Conservation (phyloP, 139 green algal species). For the Chlorella sorokiniana region DNA sequence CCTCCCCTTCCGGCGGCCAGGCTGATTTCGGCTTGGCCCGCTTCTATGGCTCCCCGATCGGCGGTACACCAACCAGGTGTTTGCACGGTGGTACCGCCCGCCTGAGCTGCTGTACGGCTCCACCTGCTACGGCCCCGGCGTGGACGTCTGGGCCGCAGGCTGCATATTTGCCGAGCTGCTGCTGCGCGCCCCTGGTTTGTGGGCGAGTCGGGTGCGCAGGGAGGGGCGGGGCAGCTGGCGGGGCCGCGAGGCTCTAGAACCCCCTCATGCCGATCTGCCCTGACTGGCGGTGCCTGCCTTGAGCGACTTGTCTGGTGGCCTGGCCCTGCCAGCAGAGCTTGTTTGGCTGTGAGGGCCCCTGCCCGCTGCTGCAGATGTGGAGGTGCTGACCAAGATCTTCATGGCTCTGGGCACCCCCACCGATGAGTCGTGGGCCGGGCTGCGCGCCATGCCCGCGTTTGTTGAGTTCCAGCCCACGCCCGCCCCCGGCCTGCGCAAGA, state of each 20-base stretch:
- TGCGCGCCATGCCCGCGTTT: conserved; percentile 61
- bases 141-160: conserved; percentile 91
- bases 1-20: neutral
- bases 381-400: conserved; percentile 87
- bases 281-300: no score
- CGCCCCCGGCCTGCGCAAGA: conserved; percentile 52
- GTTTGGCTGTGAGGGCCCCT: no score
- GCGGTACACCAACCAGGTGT: conserved; percentile 84
- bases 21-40: conserved; percentile 90
- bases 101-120: conserved; percentile 90
- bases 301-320: no score
- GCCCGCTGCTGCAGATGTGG: conserved; percentile 57
- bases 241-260: no score
- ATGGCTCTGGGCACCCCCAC: conserved; percentile 73
- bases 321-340: no score
- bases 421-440: conserved; percentile 70
- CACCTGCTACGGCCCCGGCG: conserved; percentile 70
- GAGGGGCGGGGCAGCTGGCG: neutral
- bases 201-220: conserved; percentile 56
- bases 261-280: no score
- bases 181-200: conserved; percentile 79
- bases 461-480: conserved; percentile 61
- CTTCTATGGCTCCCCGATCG: conserved; percentile 69
- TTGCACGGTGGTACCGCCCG: conserved; percentile 90
- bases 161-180: conserved; percentile 90